Evolutionary conservation across 2,329 filamentous ascomycete genomes (phyloP).

Genomic region (Fusarium nodosum): DNA sequence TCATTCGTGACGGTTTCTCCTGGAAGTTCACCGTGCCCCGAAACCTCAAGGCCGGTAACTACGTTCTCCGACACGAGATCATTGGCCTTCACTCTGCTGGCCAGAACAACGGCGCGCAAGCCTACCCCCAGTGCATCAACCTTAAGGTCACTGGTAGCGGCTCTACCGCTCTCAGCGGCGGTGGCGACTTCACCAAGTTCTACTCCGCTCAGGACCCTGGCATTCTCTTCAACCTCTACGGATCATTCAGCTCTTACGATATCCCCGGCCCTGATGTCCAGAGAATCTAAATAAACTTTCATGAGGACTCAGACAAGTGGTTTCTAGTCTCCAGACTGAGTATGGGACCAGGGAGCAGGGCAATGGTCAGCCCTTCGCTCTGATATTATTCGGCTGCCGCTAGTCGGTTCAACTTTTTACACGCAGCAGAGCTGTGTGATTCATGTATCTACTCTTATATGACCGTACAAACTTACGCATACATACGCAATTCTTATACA

Average conservation of each 20-base stretch:
- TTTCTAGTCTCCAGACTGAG: constrained; percentile 11
- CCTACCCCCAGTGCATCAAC: constrained; percentile 68
- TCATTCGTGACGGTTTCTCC: constrained; percentile 62
- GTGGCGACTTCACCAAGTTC: constrained; percentile 53
- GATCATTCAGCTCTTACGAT: constrained; percentile 47
- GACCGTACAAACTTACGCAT: constrained; percentile 23
- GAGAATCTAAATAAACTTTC: constrained; percentile 20
- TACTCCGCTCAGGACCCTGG: constrained; percentile 55
- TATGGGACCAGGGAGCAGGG: constrained; percentile 9
- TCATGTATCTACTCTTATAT: constrained; percentile 34
- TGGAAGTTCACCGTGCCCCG: constrained; percentile 63
- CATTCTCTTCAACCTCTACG: constrained; percentile 55
- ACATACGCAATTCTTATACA: constrained; percentile 1
- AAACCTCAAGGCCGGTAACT: constrained; percentile 64
- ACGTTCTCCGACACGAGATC: constrained; percentile 69
- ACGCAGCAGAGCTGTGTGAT: constrained; percentile 33
- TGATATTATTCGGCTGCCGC: constrained; percentile 27
- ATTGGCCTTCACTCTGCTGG: constrained; percentile 66
- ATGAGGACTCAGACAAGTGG: constrained; percentile 4
- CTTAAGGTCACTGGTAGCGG: constrained; percentile 61
- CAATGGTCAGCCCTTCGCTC: constrained; percentile 10
- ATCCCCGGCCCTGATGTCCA: constrained; percentile 52
- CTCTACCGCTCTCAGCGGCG: constrained; percentile 47
- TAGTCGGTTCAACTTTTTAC: constrained; percentile 27
- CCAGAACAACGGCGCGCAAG: constrained; percentile 59